A percentile compares a stretch with the other conserved stretches of the same genome.
Conservation (phyloP, 257 asterid species). For the Penstemon eatonii region DNA sequence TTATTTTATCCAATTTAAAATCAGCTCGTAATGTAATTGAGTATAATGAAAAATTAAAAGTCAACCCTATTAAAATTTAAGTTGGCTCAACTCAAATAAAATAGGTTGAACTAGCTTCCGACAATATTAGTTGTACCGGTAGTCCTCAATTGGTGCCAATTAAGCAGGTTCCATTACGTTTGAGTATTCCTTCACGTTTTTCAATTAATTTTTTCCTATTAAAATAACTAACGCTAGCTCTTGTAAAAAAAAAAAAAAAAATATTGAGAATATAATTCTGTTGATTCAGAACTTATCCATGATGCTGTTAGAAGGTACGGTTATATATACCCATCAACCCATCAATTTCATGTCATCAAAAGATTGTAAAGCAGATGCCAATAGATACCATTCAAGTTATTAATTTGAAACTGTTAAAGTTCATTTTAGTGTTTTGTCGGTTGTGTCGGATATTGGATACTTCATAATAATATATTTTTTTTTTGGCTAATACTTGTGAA, state of each 20-base stretch:
- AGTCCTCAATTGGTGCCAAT: too few relatives aligned
- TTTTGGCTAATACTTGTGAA: too few relatives aligned
- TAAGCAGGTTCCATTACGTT: too few relatives aligned
- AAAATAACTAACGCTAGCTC: neutral
- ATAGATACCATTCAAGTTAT: slow-evolving; percentile 25
- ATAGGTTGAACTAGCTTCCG: too few relatives aligned
- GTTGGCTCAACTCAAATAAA: too few relatives aligned
- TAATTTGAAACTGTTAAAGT: slow-evolving; percentile 24
- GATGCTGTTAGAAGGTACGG: slow-evolving; percentile 27
- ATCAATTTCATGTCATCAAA: slow-evolving; percentile 25
- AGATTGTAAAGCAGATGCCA: slow-evolving; percentile 31
- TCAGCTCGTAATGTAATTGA: too few relatives aligned
- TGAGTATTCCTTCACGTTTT: neutral
- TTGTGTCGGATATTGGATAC: neutral
- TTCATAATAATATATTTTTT: too few relatives aligned
- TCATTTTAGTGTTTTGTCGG: slow-evolving; percentile 28
- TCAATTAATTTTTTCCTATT: neutral
- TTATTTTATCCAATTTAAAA: too few relatives aligned
- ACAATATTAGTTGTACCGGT: too few relatives aligned
- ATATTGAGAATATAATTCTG: slow-evolving; percentile 32
- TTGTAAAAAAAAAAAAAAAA: too few relatives aligned
- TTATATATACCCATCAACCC: slow-evolving; percentile 19
- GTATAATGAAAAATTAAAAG: too few relatives aligned
- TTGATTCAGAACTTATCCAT: slow-evolving; percentile 4
- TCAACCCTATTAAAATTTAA: too few relatives aligned